Base-by-base conservation (phyloP, 23 red algal genomes). In the Rhodosorus marinus region DNA sequence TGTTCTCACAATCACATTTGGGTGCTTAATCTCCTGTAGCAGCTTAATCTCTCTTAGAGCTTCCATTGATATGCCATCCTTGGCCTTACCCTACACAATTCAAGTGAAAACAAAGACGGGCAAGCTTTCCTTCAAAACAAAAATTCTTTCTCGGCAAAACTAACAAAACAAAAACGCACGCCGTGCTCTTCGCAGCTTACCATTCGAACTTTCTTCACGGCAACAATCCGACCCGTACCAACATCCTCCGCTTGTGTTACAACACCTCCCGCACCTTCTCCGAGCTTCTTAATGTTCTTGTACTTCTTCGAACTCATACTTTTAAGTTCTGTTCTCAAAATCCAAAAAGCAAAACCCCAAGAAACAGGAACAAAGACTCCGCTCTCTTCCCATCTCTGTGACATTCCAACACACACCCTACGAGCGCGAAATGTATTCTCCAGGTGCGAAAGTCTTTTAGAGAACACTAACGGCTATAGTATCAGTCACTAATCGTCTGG, bases 31-130 rank as follows among this genome's bases (percentile, higher is more conserved):
- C 29, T 95, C 88, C 52, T 82, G 88, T 26, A 95, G 58, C 25
- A 95, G 71, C 63, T 78, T 75, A n/a, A 95, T 80, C 40, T 95
- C 88, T 14, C 88, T 55, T 32, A 82, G 48, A 31, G 88, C 88
- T 8, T 77, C 75, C 23, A 95, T 54, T 30, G 70, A 70, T 24
- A 95, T 54, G 26, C 88, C 88, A 34, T 82, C 88, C 45, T 77
- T 79, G 49, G 69, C 62, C 34, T 81, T 54, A 2, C 81, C 80
- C n/a, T n/a, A n/a, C n/a, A 31, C 35, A 54, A 29, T 4, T 29
- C 29, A n/a, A n/a, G n/a, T n/a, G n/a, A n/a, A n/a, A n/a, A n/a
- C n/a, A 4, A 51, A 51, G 48, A 5, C 7, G 48, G 28, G 28
- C 4, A 7, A 4, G 31, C 4, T 8, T 4, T 8, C 7, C 8